Conservation (phyloP, 257 asterid species). For the Henckelia pumila region DNA sequence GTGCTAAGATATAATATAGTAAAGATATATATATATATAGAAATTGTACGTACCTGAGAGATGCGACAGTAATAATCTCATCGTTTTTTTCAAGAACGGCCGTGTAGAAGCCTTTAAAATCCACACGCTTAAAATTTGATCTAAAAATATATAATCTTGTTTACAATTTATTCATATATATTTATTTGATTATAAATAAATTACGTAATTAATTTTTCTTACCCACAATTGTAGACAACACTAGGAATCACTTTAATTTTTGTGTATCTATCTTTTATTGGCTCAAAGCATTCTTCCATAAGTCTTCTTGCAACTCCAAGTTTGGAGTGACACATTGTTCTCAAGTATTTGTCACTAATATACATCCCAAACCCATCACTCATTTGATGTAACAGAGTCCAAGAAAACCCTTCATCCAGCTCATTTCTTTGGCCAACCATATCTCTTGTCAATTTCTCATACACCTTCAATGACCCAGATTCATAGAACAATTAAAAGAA, state of each 20-base stretch:
- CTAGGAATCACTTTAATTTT: slow-evolving; percentile 39
- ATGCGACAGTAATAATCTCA: slow-evolving; percentile 56
- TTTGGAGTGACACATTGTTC: slow-evolving; percentile 49
- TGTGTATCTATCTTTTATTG: slow-evolving; percentile 47
- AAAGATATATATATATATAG: too few species aligned
- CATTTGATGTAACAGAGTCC: too few species aligned
- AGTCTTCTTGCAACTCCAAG: slow-evolving; percentile 52
- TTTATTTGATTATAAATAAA: too few species aligned
- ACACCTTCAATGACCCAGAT: slow-evolving; percentile 22
- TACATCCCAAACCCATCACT: slow-evolving; percentile 28
- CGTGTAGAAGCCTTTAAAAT: slow-evolving; percentile 47
- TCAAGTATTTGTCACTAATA: slow-evolving; percentile 30
- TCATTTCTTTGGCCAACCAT: slow-evolving; percentile 39
- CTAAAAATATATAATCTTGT: too few species aligned
- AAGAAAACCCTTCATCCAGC: slow-evolving; percentile 38
- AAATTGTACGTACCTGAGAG: slow-evolving; percentile 49
- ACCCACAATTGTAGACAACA: slow-evolving; percentile 57
- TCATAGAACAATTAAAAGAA: too few species aligned
- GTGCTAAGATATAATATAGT: too few species aligned
- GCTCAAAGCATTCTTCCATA: slow-evolving; percentile 54
- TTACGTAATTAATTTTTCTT: too few species aligned
- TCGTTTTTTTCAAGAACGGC: slow-evolving; percentile 56
- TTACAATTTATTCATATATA: too few species aligned
- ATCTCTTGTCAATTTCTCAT: slow-evolving; percentile 31
- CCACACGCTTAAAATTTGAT: slow-evolving; percentile 45